Evolutionary conservation across 441 rosid genomes (phyloP), one percentile per base, ranked within the genome.

Genomic region (Jatropha multifida): DNA sequence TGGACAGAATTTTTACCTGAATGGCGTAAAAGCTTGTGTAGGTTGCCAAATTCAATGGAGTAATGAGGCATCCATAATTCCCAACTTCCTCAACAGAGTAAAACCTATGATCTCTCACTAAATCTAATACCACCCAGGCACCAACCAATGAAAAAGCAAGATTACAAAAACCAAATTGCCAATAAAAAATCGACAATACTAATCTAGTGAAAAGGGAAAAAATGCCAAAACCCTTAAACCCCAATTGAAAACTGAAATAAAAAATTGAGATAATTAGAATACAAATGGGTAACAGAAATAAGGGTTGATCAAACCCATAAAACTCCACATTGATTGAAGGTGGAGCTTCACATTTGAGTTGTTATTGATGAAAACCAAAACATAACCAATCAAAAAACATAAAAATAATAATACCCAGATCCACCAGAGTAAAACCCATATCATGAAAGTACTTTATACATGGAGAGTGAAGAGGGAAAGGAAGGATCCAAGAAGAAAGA

Each of bases 371-470:
- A 38, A 69, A 71, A 69, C 48, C 59, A 59, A 17, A 49, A 51
- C 5, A 54, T 44, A 68, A 49, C 58, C 73, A 68, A n/a, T 65
- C 51, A 11, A 70, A 40, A 65, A 69, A 20, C 54, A 69, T 60
- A 7, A 10, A 41, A 49, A 38, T 54, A 4, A 41, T 20, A 41
- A 69, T 12, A 62, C 74, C 74, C 74, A 76, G 79, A 76, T 76
- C 79, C 70, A 49, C 14, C 4, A 69, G 32, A 62, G 64, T 63
- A 63, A 69, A 76, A 40, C 69, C 64, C 62, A 69, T 41, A 52
- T 38, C 69, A 74, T 51, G 27, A 13, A 44, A 56, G 26, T 8
- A 38, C 5, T 14, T 20, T 9, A 41, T 38, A 40, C 11, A 38
- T 4, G 9, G 37, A 32, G 8, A 38, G 37, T 37, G 7, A 54